Evolutionary conservation across 441 rosid genomes (phyloP), one percentile per base, ranked within the genome.

Genomic region (Brassica balearica): DNA sequence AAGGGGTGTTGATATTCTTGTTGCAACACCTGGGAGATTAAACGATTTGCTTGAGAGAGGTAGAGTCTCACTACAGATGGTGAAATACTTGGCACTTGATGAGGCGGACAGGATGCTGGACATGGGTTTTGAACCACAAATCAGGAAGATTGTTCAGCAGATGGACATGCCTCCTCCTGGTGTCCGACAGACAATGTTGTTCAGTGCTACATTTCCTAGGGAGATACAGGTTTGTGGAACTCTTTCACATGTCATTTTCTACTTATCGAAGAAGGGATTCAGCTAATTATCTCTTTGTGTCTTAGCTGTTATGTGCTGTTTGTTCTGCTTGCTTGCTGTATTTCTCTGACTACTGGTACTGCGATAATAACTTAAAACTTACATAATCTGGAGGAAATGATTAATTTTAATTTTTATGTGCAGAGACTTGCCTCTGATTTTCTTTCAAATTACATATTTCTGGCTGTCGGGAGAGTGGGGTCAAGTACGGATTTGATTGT

Each of bases 341-440:
- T 23, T 27, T 5, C 59, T 5, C 11, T 64, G 64, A 73, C 58
- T 60, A 5, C 20, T 58, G 64, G 27, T 69, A 36, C 74, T 71
- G 58, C 22, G 23, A 9, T 23, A 59, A 51, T n/a, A 51, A 51
- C 56, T 17, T 51, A n/a, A 11, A 70, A 64, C 15, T 19, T 59
- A 19, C 10, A 7, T 64, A 70, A 2, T 32, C 46, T 79, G 27
- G 10, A 64, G 68, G 22, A 74, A 80, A n/a, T 41, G n/a, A 69
- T 60, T 55, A 14, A 8, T 12, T 43, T 73, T 77, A 22, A 48
- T 75, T 51, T 77, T 69, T 73, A 7, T 14, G 22, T 87, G 90
- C 93, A 95, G 99, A 92, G 97, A 86, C 87, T 93, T 14, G 99
- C 98, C 17, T 89, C 94, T 80, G 99, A 93, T 84, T 95, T 95